Percentiles rank a stretch among this genome's conserved stretches.
phyloP scores from a whole-genome alignment of 371 early-diverging fungal genomes.

The Syncephalastrum monosporum region DNA sequence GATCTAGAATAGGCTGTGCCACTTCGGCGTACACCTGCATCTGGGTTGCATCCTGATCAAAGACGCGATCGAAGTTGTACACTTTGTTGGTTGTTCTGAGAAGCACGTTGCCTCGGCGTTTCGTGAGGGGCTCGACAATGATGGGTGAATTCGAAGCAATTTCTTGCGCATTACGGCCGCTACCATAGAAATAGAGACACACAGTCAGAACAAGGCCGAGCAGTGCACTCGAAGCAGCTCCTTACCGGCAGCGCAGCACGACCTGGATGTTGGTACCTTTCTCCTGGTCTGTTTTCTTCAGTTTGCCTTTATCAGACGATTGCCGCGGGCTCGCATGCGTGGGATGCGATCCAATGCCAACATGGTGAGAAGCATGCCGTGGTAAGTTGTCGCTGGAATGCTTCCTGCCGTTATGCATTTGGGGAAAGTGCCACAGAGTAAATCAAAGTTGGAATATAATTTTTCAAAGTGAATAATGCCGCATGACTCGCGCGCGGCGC shows the following conservation, averaged over 20 bases:
- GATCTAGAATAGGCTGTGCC: conserved; percentile 81
- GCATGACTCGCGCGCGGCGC: too few relatives aligned
- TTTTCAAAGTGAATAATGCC: too few relatives aligned
- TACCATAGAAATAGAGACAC: neutral
- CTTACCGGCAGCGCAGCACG: conserved; percentile 68
- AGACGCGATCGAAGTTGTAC: conserved; percentile 92
- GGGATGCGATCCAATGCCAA: too few relatives aligned
- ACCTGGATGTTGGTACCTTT: conserved; percentile 64
- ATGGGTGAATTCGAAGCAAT: conserved; percentile 32
- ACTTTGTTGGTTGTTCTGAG: conserved; percentile 55
- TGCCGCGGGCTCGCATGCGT: neutral
- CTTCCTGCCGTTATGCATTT: too few relatives aligned
- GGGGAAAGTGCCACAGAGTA: too few relatives aligned
- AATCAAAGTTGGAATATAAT: too few relatives aligned
- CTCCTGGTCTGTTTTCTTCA: conserved; percentile 11
- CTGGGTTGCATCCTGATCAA: conserved; percentile 84
- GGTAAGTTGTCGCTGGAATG: too few relatives aligned
- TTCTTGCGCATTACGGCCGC: conserved; percentile 42
- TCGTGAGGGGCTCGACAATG: conserved; percentile 30
- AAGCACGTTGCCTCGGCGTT: conserved; percentile 26
- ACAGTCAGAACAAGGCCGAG: neutral
- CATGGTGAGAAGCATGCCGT: too few relatives aligned
- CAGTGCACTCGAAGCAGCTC: neutral
- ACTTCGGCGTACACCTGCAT: conserved; percentile 80
- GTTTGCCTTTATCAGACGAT: conserved; percentile 2